Conservation (phyloP, 805 yeast genomes). For the Metschnikowia borealis region DNA sequence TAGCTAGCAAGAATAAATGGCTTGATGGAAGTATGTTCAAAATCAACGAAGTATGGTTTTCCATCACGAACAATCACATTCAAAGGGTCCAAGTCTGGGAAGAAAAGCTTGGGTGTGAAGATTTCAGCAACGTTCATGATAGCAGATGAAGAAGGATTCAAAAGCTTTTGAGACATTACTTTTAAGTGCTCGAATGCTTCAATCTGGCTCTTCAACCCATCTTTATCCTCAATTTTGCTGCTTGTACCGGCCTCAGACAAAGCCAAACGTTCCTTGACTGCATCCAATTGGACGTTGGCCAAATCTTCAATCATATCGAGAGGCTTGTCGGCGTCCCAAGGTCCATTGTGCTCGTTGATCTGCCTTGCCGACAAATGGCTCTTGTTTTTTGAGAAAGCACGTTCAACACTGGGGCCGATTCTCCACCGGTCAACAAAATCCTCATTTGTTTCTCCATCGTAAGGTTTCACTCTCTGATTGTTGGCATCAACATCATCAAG, state of each 20-base stretch:
- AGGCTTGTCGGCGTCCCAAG: constrained; percentile 64
- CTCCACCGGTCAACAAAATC: constrained; percentile 68
- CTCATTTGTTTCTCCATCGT: constrained; percentile 59
- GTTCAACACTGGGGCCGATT: constrained; percentile 86
- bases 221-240: constrained; percentile 40
- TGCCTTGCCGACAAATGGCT: constrained; percentile 47
- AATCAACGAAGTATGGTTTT: constrained; percentile 62
- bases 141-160: constrained; percentile 49
- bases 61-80: constrained; percentile 56
- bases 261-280: constrained; percentile 49
- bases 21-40: constrained; percentile 75
- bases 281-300: constrained; percentile 64
- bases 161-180: constrained; percentile 52
- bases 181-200: constrained; percentile 60
- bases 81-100: constrained; percentile 89
- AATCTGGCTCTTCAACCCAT: constrained; percentile 46
- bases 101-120: constrained; percentile 66
- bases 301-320: constrained; percentile 59
- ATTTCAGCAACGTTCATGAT: constrained; percentile 62
- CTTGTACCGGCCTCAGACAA: constrained; percentile 53
- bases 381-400: constrained; percentile 70
- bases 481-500: constrained; percentile 55
- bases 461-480: constrained; percentile 44
- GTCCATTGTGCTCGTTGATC: constrained; percentile 60
- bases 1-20: constrained; percentile 77